Conservation (phyloP, 306 rosid genomes). For the Mimosa bimucronata region DNA sequence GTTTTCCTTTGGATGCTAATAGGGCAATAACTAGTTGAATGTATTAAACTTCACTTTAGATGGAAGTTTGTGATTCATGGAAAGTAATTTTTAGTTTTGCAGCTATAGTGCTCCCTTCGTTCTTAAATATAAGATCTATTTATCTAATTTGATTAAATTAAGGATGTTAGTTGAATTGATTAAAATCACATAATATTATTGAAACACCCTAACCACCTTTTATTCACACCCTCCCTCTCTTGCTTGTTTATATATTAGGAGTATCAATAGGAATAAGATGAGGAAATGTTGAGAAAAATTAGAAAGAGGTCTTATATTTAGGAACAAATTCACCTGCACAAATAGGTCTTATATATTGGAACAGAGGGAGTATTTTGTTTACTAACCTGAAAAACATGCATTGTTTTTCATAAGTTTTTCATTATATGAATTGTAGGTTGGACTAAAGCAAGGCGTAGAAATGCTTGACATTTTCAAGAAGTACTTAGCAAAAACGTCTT, state of each 20-base stretch:
- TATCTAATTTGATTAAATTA: too few species aligned
- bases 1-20: background rate
- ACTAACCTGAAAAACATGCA: background rate
- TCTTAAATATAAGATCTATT: too few species aligned
- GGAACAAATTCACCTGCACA: too few species aligned
- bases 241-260: too few species aligned
- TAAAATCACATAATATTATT: too few species aligned
- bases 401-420: conserved; percentile 3
- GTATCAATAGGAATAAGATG: too few species aligned
- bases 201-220: too few species aligned
- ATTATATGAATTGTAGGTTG: conserved; percentile 57
- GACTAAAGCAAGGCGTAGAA: conserved; percentile 70
- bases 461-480: conserved; percentile 77
- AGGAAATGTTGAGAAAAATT: too few species aligned
- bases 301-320: too few species aligned
- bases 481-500: conserved; percentile 50
- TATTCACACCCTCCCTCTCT: too few species aligned
- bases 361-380: background rate
- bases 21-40: background rate
- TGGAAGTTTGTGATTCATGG: conserved; percentile 19
- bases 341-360: too few species aligned
- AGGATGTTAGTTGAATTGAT: too few species aligned
- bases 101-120: background rate
- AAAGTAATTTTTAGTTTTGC: background rate
- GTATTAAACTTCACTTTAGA: background rate